Conservation (phyloP, 2,329 filamentous ascomycete genomes). For the Phoma sp. region DNA sequence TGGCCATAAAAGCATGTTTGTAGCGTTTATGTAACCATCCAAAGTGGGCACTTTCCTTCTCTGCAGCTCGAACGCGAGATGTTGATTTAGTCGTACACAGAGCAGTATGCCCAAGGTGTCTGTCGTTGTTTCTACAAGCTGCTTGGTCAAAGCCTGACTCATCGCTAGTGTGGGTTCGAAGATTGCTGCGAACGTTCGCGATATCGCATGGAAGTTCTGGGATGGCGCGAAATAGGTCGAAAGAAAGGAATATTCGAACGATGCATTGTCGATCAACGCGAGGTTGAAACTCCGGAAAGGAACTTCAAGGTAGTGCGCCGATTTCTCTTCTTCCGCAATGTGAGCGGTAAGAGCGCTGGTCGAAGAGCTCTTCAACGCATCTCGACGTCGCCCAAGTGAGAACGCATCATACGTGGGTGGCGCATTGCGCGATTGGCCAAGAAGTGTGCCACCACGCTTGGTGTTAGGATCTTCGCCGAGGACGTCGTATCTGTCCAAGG, state of each 20-base stretch:
- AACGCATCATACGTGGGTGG: slow-evolving; percentile 82
- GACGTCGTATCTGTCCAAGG: slow-evolving; percentile 81
- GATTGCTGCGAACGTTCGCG: slow-evolving; percentile 82
- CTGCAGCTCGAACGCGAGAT: slow-evolving; percentile 92
- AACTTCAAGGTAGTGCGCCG: slow-evolving; percentile 84
- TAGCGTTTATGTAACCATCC: slow-evolving; percentile 91
- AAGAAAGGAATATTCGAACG: slow-evolving; percentile 92
- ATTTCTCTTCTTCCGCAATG: slow-evolving; percentile 86
- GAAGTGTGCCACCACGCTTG: slow-evolving; percentile 61
- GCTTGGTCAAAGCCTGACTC: slow-evolving; percentile 77
- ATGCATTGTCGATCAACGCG: slow-evolving; percentile 90
- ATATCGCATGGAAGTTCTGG: slow-evolving; percentile 76
- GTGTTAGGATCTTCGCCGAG: slow-evolving; percentile 78
- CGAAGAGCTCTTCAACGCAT: slow-evolving; percentile 76
- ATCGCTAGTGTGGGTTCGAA: slow-evolving; percentile 90
- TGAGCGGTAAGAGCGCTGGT: slow-evolving; percentile 84
- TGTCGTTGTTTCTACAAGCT: slow-evolving; percentile 75
- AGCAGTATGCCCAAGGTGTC: slow-evolving; percentile 87
- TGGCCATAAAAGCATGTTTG: slow-evolving; percentile 95
- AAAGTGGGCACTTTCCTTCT: slow-evolving; percentile 86
- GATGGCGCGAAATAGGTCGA: slow-evolving; percentile 86
- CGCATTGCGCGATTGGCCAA: slow-evolving; percentile 43
- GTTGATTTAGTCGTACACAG: slow-evolving; percentile 92
- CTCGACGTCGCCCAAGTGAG: slow-evolving; percentile 83
- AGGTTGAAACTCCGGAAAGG: slow-evolving; percentile 95